Base-by-base conservation (phyloP, 129 eudicot species). In the Escallonia rubra region DNA sequence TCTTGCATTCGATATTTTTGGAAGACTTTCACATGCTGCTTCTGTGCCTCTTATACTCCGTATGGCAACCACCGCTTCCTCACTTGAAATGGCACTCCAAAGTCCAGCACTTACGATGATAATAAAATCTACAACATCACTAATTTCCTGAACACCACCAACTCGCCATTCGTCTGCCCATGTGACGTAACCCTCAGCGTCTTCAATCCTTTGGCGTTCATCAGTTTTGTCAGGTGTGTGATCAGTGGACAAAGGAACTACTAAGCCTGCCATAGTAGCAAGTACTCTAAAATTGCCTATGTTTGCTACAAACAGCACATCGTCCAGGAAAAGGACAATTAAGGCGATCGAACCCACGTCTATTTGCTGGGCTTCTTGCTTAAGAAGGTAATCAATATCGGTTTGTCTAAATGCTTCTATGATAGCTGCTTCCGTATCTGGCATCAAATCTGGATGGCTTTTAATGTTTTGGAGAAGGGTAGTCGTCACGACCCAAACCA, bases 321-420 rank as follows among this genome's bases (percentile, higher is more conserved):
- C 86, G 3, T 83, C 87, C 41, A 89, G 34, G 74, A 89, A 74
- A 59, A 85, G 75, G 67, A 89, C 90, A 53, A 92, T 83, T 59
- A 92, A 78, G 65, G 96, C 96, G 62, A 92, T 89, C 44, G 96
- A 89, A 53, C 96, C 96, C 12, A 87, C 96, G 81, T 86, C 96
- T 67, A 82, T 89, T 72, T 80, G 82, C 57, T 83, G 85, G 59
- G 86, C 76, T 63, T 80, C 83, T 73, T 85, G 90, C 62, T 80
- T 83, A 52, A 64, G 66, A 53, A 89, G 83, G 76, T 85, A 89
- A 74, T 89, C 79, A 45, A 75, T 73, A 69, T 89, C 92, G 51
- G 96, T 89, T 67, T 75, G 89, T 57, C 45, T 79, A 69, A 85
- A 89, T 41, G 85, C 74, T 78, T 89, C 92, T 76, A 80, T 23